Evolutionary conservation across 345 rosid species (phyloP), one percentile per base, ranked within the genome.

Genomic region (Gynandropsis gynandra): DNA sequence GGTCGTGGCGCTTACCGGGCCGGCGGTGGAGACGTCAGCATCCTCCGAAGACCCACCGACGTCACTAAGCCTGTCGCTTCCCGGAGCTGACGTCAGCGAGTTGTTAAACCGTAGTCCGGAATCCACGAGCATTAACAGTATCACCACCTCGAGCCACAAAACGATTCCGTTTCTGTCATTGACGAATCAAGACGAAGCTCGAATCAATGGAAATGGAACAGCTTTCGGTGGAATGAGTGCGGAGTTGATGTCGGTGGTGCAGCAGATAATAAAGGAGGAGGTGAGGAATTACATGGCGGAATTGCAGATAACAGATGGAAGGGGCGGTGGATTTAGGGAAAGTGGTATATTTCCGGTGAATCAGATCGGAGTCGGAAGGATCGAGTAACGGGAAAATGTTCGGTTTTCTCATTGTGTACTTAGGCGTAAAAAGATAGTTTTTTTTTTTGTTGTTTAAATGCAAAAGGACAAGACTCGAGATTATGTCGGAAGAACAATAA

Each of bases 241-340:
- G 18, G 95, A 89, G 67, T 78, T 89, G 15, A 76, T 80, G 79
- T 71, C 59, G 51, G 85, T 83, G 75, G 70, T 89, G 80, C 90
- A 83, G 31, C 95, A 89, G 61, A 89, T 89, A 87, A 73, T 89
- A 31, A 86, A 64, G 68, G 71, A 41, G 21, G 97, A 89, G 62
- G 95, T 89, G 61, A 78, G 79, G 70, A 80, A 59, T 46, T 89
- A 81, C 56, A 81, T 89, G 95, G 69, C 64, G 52, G 76, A 67
- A 55, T 58, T 74, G 64, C 88, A 77, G 59, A 53, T 10, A 34
- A 32, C 5, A 3, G 41, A 59, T 58, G 71, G 71, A 69, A 71
- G 52, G 24, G 35, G 57, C 19, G 40, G 66, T 54, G 52, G 67
- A 24, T 66, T 46, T 10, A 66, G 74, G 16, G 72, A 63, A 16